Percentiles rank a stretch among this genome's conserved stretches.
phyloP scores from a whole-genome alignment of 139 green algal species.

The Chlamydomonas eustigma region DNA sequence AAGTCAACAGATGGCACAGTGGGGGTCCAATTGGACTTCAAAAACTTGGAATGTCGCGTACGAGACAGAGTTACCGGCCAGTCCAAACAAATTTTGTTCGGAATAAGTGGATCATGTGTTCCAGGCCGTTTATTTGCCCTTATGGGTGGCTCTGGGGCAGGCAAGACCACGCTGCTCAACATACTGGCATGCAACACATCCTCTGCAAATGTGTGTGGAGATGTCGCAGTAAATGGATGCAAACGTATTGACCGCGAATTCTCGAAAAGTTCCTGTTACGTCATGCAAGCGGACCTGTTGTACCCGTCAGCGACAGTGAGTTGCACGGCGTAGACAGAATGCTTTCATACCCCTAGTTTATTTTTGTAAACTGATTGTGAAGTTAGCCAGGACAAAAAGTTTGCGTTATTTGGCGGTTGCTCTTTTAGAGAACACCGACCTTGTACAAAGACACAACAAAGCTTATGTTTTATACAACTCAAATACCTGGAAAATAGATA shows the following conservation, averaged over 20 bases:
- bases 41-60: not conserved
- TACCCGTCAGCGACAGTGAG: slow-evolving; percentile 3
- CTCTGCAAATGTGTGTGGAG: not conserved
- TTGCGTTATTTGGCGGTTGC: too few species aligned
- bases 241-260: not conserved
- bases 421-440: too few species aligned
- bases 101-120: not conserved
- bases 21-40: not conserved
- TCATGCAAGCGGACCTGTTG: slow-evolving; percentile 4
- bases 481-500: too few species aligned
- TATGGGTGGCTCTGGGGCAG: not conserved
- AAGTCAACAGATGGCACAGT: not conserved
- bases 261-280: not conserved
- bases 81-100: not conserved
- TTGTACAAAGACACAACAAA: too few species aligned
- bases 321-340: too few species aligned
- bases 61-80: not conserved
- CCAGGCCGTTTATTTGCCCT: not conserved
- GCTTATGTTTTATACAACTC: too few species aligned
- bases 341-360: too few species aligned
- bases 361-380: too few species aligned
- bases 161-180: slow-evolving; percentile 6
- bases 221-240: not conserved
- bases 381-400: too few species aligned
- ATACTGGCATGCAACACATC: not conserved